Conservation (phyloP, 768 basidiomycete genomes). For the Pholiota molesta region DNA sequence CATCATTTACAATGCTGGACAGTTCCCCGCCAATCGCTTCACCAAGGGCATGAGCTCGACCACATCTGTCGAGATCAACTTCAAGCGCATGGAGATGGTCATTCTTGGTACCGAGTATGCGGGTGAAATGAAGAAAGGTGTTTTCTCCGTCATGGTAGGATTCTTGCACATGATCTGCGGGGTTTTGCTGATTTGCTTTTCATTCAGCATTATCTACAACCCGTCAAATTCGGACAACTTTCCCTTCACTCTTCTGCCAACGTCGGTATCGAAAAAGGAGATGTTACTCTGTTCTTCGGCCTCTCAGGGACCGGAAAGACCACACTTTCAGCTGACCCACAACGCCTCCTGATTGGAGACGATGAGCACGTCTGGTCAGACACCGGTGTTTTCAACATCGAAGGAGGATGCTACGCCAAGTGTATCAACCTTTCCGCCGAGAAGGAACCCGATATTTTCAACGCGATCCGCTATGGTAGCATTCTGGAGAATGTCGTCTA, state of each 20-base stretch:
- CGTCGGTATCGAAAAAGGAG: constrained; percentile 83
- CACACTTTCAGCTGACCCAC: constrained; percentile 95
- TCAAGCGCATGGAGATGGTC: constrained; percentile 99
- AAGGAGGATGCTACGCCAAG: constrained; percentile 99
- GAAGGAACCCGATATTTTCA: constrained; percentile 98
- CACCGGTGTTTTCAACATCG: constrained; percentile 99
- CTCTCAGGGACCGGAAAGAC: constrained; percentile 99
- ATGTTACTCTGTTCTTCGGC: constrained; percentile 99
- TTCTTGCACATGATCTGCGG: neutral
- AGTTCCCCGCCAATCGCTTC: constrained; percentile 99
- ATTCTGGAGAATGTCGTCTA: constrained; percentile 99
- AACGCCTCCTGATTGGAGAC: constrained; percentile 93
- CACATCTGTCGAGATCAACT: constrained; percentile 99
- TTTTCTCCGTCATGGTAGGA: constrained; percentile 95
- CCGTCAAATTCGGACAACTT: constrained; percentile 97
- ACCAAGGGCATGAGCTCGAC: constrained; percentile 99
- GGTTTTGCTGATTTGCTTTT: constrained; percentile 9
- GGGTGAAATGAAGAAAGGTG: constrained; percentile 99
- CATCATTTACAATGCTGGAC: constrained; percentile 99
- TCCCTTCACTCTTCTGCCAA: constrained; percentile 98
- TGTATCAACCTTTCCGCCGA: constrained; percentile 94
- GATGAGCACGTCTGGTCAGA: constrained; percentile 99
- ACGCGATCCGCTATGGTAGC: constrained; percentile 91
- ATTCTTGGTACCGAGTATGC: constrained; percentile 98
- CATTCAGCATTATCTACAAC: constrained; percentile 90